Percentiles rank a stretch among this genome's conserved stretches.
Conservation (phyloP, 371 early-diverging fungal species). For the Lichtheimia hyalospora region DNA sequence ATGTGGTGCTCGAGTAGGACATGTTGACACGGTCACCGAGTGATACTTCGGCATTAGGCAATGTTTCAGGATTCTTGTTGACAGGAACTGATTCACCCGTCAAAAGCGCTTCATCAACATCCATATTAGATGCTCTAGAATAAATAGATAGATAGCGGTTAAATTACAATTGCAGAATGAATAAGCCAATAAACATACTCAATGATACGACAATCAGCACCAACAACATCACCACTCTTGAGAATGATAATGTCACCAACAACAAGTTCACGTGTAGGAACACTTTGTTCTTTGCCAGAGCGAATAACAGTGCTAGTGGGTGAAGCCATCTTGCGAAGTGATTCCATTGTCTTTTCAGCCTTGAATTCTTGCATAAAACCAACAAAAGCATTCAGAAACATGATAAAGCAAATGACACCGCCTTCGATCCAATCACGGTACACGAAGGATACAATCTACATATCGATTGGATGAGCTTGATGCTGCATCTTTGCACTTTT, state of each 20-base stretch:
- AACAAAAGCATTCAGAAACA: slow-evolving; percentile 78
- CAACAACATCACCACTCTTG: slow-evolving; percentile 89
- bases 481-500: not conserved
- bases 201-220: slow-evolving; percentile 85
- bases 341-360: slow-evolving; percentile 91
- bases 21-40: slow-evolving; percentile 66
- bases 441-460: slow-evolving; percentile 58
- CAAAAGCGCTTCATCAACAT: slow-evolving; percentile 83
- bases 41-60: slow-evolving; percentile 37
- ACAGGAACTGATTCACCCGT: slow-evolving; percentile 65
- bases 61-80: slow-evolving; percentile 25
- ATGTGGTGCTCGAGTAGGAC: slow-evolving; percentile 60
- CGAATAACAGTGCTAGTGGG: slow-evolving; percentile 79
- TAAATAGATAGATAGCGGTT: slow-evolving; percentile 31
- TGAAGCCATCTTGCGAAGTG: slow-evolving; percentile 81
- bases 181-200: slow-evolving; percentile 53
- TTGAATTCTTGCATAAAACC: slow-evolving; percentile 90
- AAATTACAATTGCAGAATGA: not conserved
- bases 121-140: slow-evolving; percentile 68
- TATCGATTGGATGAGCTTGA: not conserved
- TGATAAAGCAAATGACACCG: slow-evolving; percentile 73
- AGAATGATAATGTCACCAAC: slow-evolving; percentile 90
- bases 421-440: slow-evolving; percentile 69
- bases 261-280: slow-evolving; percentile 72
- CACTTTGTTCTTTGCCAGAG: slow-evolving; percentile 71